Conservation (phyloP, 345 rosid species). For the Aquilaria sinensis region DNA sequence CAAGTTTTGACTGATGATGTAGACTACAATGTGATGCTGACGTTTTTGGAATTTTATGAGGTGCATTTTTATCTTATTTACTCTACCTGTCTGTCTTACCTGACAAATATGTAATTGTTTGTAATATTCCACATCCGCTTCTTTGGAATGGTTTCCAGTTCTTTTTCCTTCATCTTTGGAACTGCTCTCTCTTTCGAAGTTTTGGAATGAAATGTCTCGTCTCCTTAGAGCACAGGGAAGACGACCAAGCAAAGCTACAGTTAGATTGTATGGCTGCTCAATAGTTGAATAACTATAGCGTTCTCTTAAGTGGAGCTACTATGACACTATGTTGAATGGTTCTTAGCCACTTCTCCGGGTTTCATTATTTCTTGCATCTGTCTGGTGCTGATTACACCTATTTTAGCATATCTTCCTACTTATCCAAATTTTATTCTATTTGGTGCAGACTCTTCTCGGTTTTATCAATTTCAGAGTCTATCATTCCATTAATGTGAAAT, state of each 20-base stretch:
- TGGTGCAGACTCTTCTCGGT: slow-evolving; percentile 80
- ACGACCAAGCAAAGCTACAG: too few relatives aligned
- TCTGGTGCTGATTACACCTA: background rate
- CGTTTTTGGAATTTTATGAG: slow-evolving; percentile 95
- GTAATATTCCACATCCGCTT: too few relatives aligned
- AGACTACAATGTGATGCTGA: slow-evolving; percentile 71
- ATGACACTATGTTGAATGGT: background rate
- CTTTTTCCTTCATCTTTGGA: too few relatives aligned
- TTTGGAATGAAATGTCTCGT: too few relatives aligned
- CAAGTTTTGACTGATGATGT: slow-evolving; percentile 95
- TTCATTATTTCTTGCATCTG: background rate
- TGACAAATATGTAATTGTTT: too few relatives aligned
- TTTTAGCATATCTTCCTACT: background rate
- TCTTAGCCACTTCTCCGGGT: background rate
- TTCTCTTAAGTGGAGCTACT: background rate
- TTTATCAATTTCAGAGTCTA: slow-evolving; percentile 81
- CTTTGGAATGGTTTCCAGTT: too few relatives aligned
- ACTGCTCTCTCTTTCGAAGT: too few relatives aligned
- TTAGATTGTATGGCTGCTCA: too few relatives aligned
- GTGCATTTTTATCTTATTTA: slow-evolving; percentile 22
- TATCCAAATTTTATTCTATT: slow-evolving; percentile 4
- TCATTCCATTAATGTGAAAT: slow-evolving; percentile 69
- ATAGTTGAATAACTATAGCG: too few relatives aligned
- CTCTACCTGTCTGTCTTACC: too few relatives aligned
- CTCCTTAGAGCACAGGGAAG: too few relatives aligned